These are phyloP conservation scores for Colletotrichum sp. DNA, from an alignment of 2,329 filamentous ascomycete species.

Conservation along the genomic window DNA sequence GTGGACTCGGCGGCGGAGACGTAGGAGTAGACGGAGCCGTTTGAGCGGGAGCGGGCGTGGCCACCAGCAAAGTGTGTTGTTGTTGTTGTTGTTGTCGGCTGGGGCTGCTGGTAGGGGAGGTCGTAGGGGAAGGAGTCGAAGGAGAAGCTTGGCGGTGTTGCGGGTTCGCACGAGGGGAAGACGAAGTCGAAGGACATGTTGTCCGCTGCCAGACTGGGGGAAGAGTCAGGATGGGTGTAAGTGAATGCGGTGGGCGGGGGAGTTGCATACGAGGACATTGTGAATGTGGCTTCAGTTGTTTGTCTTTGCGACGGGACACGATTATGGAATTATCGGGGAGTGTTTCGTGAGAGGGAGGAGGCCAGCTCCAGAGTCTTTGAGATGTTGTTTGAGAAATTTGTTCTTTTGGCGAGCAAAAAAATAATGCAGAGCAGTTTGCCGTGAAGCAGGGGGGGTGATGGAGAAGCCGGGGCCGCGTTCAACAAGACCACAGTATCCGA, in stretches of 20 bases:
- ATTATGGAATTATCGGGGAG: slow-evolving; percentile 19
- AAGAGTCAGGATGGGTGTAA: slow-evolving; percentile 31
- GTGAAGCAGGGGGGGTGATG: slow-evolving; percentile 23
- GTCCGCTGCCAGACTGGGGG: slow-evolving; percentile 63
- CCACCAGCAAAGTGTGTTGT: slow-evolving; percentile 34
- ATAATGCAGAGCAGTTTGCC: slow-evolving; percentile 16
- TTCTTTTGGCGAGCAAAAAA: background rate
- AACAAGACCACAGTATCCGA: slow-evolving; percentile 25
- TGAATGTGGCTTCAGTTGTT: slow-evolving; percentile 24
- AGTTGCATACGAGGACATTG: slow-evolving; percentile 46
- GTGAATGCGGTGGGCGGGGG: slow-evolving; percentile 2
- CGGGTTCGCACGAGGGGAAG: slow-evolving; percentile 57
- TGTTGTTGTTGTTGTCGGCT: background rate
- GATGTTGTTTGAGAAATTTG: background rate
- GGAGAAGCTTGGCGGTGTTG: slow-evolving; percentile 54
- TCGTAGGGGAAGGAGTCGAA: slow-evolving; percentile 63
- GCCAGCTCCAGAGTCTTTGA: slow-evolving; percentile 18
- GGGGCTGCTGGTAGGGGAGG: slow-evolving; percentile 44
- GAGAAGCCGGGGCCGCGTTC: slow-evolving; percentile 18
- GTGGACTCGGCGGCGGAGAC: slow-evolving; percentile 63
- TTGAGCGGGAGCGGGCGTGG: slow-evolving; percentile 68
- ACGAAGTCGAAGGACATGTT: slow-evolving; percentile 65
- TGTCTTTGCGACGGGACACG: slow-evolving; percentile 17
- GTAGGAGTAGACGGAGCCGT: slow-evolving; percentile 70
- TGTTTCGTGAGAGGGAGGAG: slow-evolving; percentile 9